These are phyloP conservation scores for Alternaria rosae DNA, from an alignment of 2,329 filamentous ascomycete species.

Conservation along the genomic window DNA sequence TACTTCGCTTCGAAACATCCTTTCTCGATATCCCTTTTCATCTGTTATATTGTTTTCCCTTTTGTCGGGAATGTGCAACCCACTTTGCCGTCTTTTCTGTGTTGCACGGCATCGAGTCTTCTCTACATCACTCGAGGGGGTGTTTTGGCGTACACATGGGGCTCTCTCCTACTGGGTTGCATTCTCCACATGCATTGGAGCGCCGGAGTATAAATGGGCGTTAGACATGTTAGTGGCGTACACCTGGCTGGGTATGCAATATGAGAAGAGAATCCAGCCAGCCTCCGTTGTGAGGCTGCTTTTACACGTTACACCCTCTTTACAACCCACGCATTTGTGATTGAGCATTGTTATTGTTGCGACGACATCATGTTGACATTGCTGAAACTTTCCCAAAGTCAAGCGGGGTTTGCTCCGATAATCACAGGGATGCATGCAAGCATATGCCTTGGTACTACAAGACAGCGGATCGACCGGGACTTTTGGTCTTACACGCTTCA, in stretches of 20 bases:
- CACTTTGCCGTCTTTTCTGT: constrained; percentile 9
- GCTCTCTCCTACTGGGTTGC: constrained; percentile 4
- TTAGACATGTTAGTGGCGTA: constrained; percentile 9
- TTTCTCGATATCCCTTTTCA: constrained; percentile 29
- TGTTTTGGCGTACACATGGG: constrained; percentile 7
- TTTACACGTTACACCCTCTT: background rate
- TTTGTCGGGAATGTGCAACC: constrained; percentile 20
- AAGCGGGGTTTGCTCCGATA: background rate
- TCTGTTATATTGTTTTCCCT: constrained; percentile 21
- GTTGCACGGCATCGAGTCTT: constrained; percentile 11
- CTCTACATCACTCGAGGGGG: constrained; percentile 7
- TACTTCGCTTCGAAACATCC: constrained; percentile 22
- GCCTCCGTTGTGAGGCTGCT: background rate
- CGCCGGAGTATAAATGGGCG: constrained; percentile 17
- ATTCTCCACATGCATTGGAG: constrained; percentile 17
- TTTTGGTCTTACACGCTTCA: background rate
- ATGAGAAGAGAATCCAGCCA: constrained; percentile 8
- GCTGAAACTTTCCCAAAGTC: background rate
- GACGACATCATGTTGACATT: background rate
- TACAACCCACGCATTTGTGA: background rate
- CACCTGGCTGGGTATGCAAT: constrained; percentile 3
- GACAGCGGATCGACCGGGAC: background rate
- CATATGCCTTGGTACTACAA: background rate
- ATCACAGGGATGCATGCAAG: background rate
- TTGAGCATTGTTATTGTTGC: background rate